These are phyloP conservation scores for Mortierella sp. DNA, from an alignment of 371 early-diverging fungal genomes.

Conservation along the genomic window DNA sequence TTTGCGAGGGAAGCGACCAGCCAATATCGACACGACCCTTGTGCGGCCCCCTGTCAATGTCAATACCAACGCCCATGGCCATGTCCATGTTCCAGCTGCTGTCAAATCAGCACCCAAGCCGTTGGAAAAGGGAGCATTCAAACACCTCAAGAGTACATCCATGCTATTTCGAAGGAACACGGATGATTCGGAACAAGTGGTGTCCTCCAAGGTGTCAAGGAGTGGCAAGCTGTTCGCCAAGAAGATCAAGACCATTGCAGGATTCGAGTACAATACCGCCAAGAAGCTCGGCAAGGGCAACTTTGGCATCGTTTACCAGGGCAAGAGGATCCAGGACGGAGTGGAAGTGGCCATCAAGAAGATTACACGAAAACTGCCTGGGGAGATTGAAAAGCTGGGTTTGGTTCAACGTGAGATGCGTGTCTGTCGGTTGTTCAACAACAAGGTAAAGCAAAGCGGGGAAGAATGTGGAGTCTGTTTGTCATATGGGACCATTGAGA, in stretches of 20 bases:
- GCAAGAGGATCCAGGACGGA: slow-evolving; percentile 20
- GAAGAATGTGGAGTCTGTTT: too few species aligned
- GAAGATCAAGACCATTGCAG: slow-evolving; percentile 46
- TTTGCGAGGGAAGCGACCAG: neutral
- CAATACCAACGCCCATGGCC: neutral
- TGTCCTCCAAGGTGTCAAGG: slow-evolving; percentile 38
- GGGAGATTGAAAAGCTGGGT: slow-evolving; percentile 44
- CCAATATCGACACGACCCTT: slow-evolving; percentile 8
- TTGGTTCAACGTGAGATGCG: slow-evolving; percentile 44
- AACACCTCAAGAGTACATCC: neutral
- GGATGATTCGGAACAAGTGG: slow-evolving; percentile 11
- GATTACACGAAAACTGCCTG: slow-evolving; percentile 41
- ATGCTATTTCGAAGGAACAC: neutral
- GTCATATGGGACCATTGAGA: too few species aligned
- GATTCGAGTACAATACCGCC: slow-evolving; percentile 39
- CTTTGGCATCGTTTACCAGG: slow-evolving; percentile 48
- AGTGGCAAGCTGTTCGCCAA: slow-evolving; percentile 39
- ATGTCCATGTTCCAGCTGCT: too few species aligned
- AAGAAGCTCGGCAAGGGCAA: slow-evolving; percentile 51
- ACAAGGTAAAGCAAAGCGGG: too few species aligned
- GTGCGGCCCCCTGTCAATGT: neutral
- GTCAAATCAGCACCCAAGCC: neutral
- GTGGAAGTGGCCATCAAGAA: slow-evolving; percentile 43
- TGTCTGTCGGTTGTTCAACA: slow-evolving; percentile 31
- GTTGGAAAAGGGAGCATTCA: neutral